phyloP scores from a whole-genome alignment of 148 eudicot genomes.

The Chenopodium berlandieri region DNA sequence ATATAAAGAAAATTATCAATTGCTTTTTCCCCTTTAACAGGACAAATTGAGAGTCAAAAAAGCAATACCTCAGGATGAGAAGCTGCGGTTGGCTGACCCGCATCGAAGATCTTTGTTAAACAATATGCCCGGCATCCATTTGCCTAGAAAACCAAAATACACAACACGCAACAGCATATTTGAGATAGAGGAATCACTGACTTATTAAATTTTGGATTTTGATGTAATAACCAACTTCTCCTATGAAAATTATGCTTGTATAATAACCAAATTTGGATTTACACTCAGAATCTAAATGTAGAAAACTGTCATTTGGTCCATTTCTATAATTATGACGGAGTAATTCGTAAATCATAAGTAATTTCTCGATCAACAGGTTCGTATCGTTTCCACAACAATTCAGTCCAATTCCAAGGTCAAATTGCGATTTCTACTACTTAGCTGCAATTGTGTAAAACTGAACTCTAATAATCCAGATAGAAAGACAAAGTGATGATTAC shows the following conservation, averaged over 20 bases:
- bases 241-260: neutral
- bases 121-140: constrained; percentile 36
- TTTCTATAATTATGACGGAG: too few species aligned
- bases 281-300: neutral
- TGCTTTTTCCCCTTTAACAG: neutral
- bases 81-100: constrained; percentile 79
- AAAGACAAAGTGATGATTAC: neutral
- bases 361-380: neutral
- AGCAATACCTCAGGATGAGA: constrained; percentile 79
- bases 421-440: neutral
- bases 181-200: constrained; percentile 3
- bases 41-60: neutral
- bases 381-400: neutral
- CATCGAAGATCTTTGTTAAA: constrained; percentile 40
- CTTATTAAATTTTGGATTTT: neutral
- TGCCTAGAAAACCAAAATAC: constrained; percentile 34
- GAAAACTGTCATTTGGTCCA: neutral
- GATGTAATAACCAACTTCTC: neutral
- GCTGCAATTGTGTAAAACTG: neutral
- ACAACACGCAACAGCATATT: constrained; percentile 13
- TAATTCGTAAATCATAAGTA: neutral
- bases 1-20: neutral
- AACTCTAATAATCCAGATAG: neutral
- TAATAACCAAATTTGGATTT: neutral
- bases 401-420: neutral